Conservation (phyloP, 2,329 filamentous ascomycete species). For the Colletotrichum incanum region DNA sequence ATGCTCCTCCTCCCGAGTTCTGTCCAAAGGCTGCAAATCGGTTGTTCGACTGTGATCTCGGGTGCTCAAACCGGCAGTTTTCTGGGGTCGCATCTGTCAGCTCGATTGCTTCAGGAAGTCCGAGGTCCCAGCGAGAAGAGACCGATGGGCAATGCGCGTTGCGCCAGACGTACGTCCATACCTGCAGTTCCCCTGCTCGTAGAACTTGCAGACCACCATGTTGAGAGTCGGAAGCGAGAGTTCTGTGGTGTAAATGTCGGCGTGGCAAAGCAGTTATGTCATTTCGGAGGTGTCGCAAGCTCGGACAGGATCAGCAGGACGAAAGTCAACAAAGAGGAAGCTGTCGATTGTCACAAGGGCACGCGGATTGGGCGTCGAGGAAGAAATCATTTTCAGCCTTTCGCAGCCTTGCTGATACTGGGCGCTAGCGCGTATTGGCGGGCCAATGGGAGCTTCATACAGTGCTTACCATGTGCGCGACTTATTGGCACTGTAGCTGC, state of each 20-base stretch:
- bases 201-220: slow-evolving; percentile 65
- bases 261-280: slow-evolving; percentile 7
- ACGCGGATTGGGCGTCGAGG: slow-evolving; percentile 21
- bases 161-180: slow-evolving; percentile 62
- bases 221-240: slow-evolving; percentile 29
- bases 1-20: slow-evolving; percentile 42
- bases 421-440: slow-evolving; percentile 4
- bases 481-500: background rate
- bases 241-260: background rate
- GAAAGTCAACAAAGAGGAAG: background rate
- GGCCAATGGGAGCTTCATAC: background rate
- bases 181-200: slow-evolving; percentile 66
- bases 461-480: background rate
- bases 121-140: background rate
- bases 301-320: background rate
- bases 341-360: background rate
- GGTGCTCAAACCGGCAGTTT: slow-evolving; percentile 70
- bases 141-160: background rate
- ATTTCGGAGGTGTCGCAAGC: slow-evolving; percentile 15
- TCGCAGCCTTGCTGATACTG: slow-evolving; percentile 33
- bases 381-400: slow-evolving; percentile 38
- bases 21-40: slow-evolving; percentile 44
- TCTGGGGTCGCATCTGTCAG: slow-evolving; percentile 54
- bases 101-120: background rate
- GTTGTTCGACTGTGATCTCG: slow-evolving; percentile 49